Evolutionary conservation across 1,284 basidiomycete species (phyloP).

Genomic region (Vanrija humicola): DNA sequence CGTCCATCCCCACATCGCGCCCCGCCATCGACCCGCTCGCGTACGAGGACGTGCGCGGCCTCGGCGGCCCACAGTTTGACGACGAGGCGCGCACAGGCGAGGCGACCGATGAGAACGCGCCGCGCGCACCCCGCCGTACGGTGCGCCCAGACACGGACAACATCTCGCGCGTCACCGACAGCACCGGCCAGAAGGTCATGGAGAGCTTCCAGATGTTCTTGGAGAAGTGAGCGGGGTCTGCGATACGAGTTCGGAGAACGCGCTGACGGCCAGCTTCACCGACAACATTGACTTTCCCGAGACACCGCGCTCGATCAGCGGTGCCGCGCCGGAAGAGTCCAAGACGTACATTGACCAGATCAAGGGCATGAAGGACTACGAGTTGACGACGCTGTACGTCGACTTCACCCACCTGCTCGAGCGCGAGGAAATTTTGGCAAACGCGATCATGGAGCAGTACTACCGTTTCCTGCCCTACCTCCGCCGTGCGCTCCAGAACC

Average conservation of each 20-base stretch:
- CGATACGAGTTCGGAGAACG: constrained; percentile 2
- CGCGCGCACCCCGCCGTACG: neutral
- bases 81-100: constrained; percentile 13
- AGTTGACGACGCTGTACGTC: constrained; percentile 91
- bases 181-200: constrained; percentile 86
- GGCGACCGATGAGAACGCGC: neutral
- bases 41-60: constrained; percentile 42
- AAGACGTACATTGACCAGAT: constrained; percentile 85
- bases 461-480: constrained; percentile 95
- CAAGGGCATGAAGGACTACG: constrained; percentile 85
- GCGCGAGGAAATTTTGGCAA: constrained; percentile 80
- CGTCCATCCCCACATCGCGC: constrained; percentile 27
- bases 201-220: constrained; percentile 88
- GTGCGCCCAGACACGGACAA: constrained; percentile 53
- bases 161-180: constrained; percentile 81
- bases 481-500: constrained; percentile 79
- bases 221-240: constrained; percentile 62
- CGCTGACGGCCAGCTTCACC: constrained; percentile 61
- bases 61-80: constrained; percentile 28
- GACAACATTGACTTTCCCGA: constrained; percentile 68
- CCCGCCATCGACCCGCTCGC: constrained; percentile 37
- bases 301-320: constrained; percentile 68
- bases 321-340: constrained; percentile 45
- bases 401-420: constrained; percentile 88
- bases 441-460: constrained; percentile 89